phyloP scores from a whole-genome alignment of 371 early-diverging fungal genomes.

The Capillidium rhysosporum region DNA sequence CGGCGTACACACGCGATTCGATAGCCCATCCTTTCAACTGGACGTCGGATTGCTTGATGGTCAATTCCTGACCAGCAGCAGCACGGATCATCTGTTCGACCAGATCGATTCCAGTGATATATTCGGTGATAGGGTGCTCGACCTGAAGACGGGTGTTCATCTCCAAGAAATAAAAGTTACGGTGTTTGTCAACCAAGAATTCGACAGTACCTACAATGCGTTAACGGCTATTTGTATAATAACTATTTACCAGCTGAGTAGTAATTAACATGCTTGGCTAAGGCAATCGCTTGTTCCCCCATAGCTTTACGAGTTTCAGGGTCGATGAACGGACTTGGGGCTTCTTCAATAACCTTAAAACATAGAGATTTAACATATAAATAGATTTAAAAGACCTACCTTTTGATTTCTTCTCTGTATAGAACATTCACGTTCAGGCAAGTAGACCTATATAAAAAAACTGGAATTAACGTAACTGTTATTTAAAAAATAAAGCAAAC shows the following conservation, averaged over 20 bases:
- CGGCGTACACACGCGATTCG: slow-evolving; percentile 79
- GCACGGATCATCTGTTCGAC: slow-evolving; percentile 79
- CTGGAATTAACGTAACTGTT: neutral
- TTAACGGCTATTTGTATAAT: neutral
- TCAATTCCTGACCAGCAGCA: slow-evolving; percentile 41
- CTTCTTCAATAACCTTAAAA: slow-evolving; percentile 43
- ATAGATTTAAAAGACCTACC: slow-evolving; percentile 17
- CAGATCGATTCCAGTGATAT: slow-evolving; percentile 78
- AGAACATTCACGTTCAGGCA: slow-evolving; percentile 84
- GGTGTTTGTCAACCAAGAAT: slow-evolving; percentile 50
- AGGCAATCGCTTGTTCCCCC: slow-evolving; percentile 66
- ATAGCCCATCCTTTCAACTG: slow-evolving; percentile 59
- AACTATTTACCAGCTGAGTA: slow-evolving; percentile 41
- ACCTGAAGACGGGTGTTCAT: slow-evolving; percentile 83
- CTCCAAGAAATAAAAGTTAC: slow-evolving; percentile 69
- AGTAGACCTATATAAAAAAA: slow-evolving; percentile 25
- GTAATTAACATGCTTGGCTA: slow-evolving; percentile 66
- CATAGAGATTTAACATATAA: neutral
- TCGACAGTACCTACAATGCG: slow-evolving; percentile 44
- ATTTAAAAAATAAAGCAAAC: neutral
- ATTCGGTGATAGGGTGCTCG: slow-evolving; percentile 96
- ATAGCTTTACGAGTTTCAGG: slow-evolving; percentile 37
- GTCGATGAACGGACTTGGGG: slow-evolving; percentile 42
- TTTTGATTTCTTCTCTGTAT: slow-evolving; percentile 84
- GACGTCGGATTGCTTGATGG: slow-evolving; percentile 32